Percentiles rank a stretch among this genome's conserved stretches.
phyloP scores from a whole-genome alignment of 169 alveolate species.

The Cryptosporidium xiaoi region DNA sequence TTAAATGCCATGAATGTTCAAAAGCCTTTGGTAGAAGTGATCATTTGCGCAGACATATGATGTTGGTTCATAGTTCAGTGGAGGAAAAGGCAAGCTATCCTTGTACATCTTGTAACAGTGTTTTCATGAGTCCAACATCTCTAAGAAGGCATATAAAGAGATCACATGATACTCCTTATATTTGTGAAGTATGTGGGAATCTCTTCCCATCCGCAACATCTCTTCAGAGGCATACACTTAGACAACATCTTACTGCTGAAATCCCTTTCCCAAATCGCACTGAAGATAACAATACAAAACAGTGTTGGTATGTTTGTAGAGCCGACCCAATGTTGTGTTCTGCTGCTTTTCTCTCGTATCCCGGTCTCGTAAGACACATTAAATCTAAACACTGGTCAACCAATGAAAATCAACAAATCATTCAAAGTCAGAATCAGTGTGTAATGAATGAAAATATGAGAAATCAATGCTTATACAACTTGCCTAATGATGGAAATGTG shows the following conservation, averaged over 20 bases:
- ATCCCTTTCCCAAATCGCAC: slow-evolving; percentile 75
- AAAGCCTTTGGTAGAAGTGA: slow-evolving; percentile 74
- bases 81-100: slow-evolving; percentile 74
- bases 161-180: slow-evolving; percentile 73
- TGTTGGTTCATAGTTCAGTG: slow-evolving; percentile 70
- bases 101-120: slow-evolving; percentile 69
- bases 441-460: slow-evolving; percentile 47
- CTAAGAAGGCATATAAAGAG: slow-evolving; percentile 70
- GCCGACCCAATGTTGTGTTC: slow-evolving; percentile 75
- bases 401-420: slow-evolving; percentile 39
- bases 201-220: slow-evolving; percentile 73
- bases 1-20: slow-evolving; percentile 74
- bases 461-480: slow-evolving; percentile 44
- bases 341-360: slow-evolving; percentile 72
- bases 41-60: slow-evolving; percentile 72
- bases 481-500: slow-evolving; percentile 55
- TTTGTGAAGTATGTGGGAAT: slow-evolving; percentile 73
- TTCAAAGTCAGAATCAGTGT: slow-evolving; percentile 54
- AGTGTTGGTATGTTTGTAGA: slow-evolving; percentile 75
- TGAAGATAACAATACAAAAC: slow-evolving; percentile 60
- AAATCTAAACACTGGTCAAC: slow-evolving; percentile 75
- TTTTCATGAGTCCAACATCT: slow-evolving; percentile 72
- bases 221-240: slow-evolving; percentile 72
- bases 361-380: slow-evolving; percentile 69
- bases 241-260: slow-evolving; percentile 75